Evolutionary conservation across 352 stramenopile species (phyloP).

Genomic region (Phytophthora aleatoria): DNA sequence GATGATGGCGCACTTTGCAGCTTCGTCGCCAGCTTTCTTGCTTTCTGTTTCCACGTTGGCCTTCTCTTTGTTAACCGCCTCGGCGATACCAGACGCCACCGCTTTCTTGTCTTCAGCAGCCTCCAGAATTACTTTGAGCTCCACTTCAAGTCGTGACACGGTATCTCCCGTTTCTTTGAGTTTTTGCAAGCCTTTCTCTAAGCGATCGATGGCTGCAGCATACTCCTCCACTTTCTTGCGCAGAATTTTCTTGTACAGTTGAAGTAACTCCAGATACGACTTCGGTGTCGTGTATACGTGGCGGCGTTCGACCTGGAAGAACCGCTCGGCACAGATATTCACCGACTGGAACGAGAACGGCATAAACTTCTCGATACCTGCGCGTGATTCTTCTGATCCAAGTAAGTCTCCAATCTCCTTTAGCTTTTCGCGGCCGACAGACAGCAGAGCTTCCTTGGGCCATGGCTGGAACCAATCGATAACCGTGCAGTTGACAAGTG

Average conservation of each 20-base stretch:
- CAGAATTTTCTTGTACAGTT: slow-evolving; percentile 95
- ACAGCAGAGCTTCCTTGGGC: slow-evolving; percentile 93
- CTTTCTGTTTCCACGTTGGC: slow-evolving; percentile 95
- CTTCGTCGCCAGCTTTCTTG: slow-evolving; percentile 92
- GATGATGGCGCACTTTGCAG: slow-evolving; percentile 93
- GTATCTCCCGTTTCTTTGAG: slow-evolving; percentile 94
- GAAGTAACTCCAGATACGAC: slow-evolving; percentile 94
- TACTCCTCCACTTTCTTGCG: slow-evolving; percentile 92
- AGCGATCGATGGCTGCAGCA: slow-evolving; percentile 86
- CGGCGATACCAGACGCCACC: slow-evolving; percentile 93
- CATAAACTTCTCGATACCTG: slow-evolving; percentile 95
- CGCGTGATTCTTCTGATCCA: slow-evolving; percentile 75
- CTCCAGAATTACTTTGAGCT: slow-evolving; percentile 95
- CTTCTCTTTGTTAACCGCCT: slow-evolving; percentile 96
- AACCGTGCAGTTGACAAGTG: slow-evolving; percentile 95
- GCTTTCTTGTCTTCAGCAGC: slow-evolving; percentile 96
- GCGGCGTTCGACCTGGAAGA: slow-evolving; percentile 90
- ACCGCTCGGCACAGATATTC: slow-evolving; percentile 91
- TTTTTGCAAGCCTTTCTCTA: slow-evolving; percentile 93
- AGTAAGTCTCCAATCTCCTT: slow-evolving; percentile 87
- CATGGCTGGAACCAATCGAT: slow-evolving; percentile 96
- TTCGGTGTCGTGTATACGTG: slow-evolving; percentile 96
- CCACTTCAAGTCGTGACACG: slow-evolving; percentile 92
- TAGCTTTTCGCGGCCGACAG: slow-evolving; percentile 88
- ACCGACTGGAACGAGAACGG: slow-evolving; percentile 95